Conservation (phyloP, 2,329 filamentous ascomycete species). For the Chaetomium globosum region DNA sequence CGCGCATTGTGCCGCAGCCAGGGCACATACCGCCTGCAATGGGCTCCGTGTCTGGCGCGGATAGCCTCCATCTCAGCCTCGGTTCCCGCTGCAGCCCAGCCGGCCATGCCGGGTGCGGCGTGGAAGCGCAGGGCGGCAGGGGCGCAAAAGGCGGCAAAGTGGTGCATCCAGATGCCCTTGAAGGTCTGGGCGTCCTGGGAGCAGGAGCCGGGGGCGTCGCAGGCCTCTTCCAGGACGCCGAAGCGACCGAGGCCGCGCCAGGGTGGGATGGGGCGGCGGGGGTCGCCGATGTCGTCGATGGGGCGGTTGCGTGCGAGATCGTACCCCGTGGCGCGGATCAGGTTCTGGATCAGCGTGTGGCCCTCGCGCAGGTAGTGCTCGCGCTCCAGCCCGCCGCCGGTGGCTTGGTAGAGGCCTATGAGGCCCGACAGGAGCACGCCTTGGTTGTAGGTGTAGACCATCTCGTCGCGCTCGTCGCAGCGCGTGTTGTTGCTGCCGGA, state of each 20-base stretch:
- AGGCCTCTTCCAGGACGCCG: conserved; percentile 82
- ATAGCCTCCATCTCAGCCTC: neutral
- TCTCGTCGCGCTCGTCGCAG: conserved; percentile 81
- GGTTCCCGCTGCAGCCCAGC: neutral
- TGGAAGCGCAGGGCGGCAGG: conserved; percentile 49
- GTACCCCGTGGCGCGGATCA: conserved; percentile 80
- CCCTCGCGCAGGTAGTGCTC: conserved; percentile 71
- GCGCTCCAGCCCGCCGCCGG: conserved; percentile 57
- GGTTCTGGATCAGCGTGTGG: conserved; percentile 72
- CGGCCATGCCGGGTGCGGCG: neutral
- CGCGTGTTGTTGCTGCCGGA: conserved; percentile 65
- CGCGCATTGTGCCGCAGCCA: conserved; percentile 82
- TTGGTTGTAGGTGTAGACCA: conserved; percentile 96
- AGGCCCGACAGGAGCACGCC: conserved; percentile 84
- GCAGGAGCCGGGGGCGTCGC: conserved; percentile 73
- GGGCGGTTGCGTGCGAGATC: conserved; percentile 49
- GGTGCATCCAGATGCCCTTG: conserved; percentile 94
- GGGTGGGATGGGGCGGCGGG: conserved; percentile 47
- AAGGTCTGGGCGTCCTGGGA: conserved; percentile 86
- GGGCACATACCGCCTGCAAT: conserved; percentile 66
- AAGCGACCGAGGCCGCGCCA: conserved; percentile 78
- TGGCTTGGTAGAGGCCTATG: conserved; percentile 77
- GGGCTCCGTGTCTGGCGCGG: conserved; percentile 54
- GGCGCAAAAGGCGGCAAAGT: conserved; percentile 76
- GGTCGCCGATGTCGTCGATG: conserved; percentile 48